Base-by-base conservation (phyloP, 179 eudicot species). In the Silene coronaria region DNA sequence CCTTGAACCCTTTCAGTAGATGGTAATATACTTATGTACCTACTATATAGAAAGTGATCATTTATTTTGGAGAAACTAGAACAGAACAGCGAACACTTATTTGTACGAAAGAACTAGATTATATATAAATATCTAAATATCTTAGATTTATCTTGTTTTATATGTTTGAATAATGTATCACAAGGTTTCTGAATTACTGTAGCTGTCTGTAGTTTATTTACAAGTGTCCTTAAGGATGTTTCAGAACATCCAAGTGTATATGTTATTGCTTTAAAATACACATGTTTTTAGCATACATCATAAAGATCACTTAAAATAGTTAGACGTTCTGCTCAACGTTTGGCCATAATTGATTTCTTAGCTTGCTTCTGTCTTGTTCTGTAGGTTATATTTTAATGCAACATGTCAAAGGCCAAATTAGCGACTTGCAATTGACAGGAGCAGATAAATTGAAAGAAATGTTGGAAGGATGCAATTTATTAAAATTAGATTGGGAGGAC, bases 311-410 rank as follows among this genome's bases (percentile, higher is more conserved):
- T 46, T 10, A 1, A 1, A 32, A 32, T 38, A 38, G 45, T 38
- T 8, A 38, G 1, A 38, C 45, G 45, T 38, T 38, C 45, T 9
- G 3, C 5, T 2, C 0, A 32, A 32, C 36, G 3, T 32, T 2
- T 32, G 2, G 36, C 67, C 46, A 17, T 23, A n/a, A 22, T 62
- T 69, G 57, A 30, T 72, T 75, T 67, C 26, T 22, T 17, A 27
- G 61, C 61, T 19, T 53, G 9, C 2, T 53, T 12, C 26, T 78
- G 24, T 65, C 10, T 42, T 42, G 45, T 30, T 30, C 22, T 66
- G 19, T 82, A 89, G 94, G 89, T 55, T 87, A 75, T 74, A 77
- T 82, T 55, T 76, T 86, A 75, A 82, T 88, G 91, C 87, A 85
- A 58, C 53, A 81, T 77, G 76, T 84, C 28, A 86, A 83, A 79